phyloP scores from a whole-genome alignment of 225 moss, liverwort and hornwort species.

The Bryoerythrophyllum caledonicum region DNA sequence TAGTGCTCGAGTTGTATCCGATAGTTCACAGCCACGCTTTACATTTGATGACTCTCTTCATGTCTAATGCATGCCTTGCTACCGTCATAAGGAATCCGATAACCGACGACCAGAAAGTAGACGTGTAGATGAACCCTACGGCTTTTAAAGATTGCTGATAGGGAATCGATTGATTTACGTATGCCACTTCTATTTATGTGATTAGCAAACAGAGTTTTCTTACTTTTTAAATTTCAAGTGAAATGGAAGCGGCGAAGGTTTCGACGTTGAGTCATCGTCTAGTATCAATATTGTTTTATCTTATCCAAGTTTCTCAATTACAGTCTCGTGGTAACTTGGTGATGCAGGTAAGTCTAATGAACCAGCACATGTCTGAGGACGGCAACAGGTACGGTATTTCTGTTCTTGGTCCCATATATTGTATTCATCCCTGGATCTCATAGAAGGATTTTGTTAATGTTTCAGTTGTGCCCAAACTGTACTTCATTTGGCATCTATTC shows the following conservation, averaged over 20 bases:
- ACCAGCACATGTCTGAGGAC: conserved; percentile 56
- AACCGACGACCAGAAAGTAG: not conserved
- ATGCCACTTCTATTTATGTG: not conserved
- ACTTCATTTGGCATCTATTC: no score
- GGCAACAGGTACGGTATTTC: conserved; percentile 42
- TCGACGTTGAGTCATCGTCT: not conserved
- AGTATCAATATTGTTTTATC: not conserved
- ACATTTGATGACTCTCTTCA: not conserved
- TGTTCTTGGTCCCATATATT: conserved; percentile 1
- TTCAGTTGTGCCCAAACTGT: conserved; percentile 1
- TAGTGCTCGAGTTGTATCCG: not conserved
- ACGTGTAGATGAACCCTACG: not conserved
- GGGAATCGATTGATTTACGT: conserved; percentile 10
- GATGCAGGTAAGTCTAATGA: conserved; percentile 64
- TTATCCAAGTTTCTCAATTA: conserved; percentile 10
- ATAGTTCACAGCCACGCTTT: not conserved
- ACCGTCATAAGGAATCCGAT: not conserved
- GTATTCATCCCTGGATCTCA: not conserved
- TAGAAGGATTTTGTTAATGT: not conserved
- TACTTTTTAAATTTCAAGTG: not conserved
- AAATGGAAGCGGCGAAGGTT: not conserved
- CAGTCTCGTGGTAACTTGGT: conserved; percentile 8
- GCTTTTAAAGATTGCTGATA: not conserved
- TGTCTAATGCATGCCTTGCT: not conserved
- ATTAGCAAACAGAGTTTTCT: not conserved